Base-by-base conservation (phyloP, 768 basidiomycete genomes). In the Agaricus sinodeliciosus region DNA sequence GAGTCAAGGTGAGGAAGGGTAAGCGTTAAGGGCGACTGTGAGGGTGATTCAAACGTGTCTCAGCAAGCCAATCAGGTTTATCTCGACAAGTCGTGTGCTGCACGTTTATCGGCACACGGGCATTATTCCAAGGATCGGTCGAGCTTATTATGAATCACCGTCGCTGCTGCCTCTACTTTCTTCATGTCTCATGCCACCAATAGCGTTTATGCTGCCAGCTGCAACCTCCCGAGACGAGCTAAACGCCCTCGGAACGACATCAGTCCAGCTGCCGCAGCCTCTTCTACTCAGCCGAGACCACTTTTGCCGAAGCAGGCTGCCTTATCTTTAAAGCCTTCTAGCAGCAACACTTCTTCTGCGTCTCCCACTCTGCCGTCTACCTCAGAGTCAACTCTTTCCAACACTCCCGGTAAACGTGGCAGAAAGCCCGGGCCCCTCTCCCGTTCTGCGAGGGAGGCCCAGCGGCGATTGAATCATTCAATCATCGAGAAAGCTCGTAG, bases 401-500 rank as follows among this genome's bases (percentile, higher is more conserved):
- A 19, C n/a, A 43, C 63, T 4, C 67, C 69, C 22, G 65, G 76
- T 9, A 86, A 81, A 63, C 82, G 86, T 18, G 85, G 87, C 2
- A 82, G 89, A 47, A 88, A 86, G 62, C 85, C 88, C 0, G 84
- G 83, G 8, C 75, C 80, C 8, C 67, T 88, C 43, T 87, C 87
- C 15, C 85, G 88, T 55, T 78, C 79, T 12, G 87, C 87, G 27
- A 77, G 94, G 43, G 93, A 95, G 68, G 80, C 85, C 2, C 84
- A 91, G 67, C 82, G 94, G 48, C 92, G 94, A 66, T 81, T 91
- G 34, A 96, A 96, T 68, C 94, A 98, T 63, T 90, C 87, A 4
- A 82, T 94, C 57, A 98, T 98, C 64, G 94, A 98, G 71, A 90
- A 94, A 63, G 83, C 94, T 0, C 73, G 94, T 27, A 77, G 94